Evolutionary conservation across 345 rosid genomes (phyloP), one percentile per base, ranked within the genome.

Genomic region (Lepidium africanum): DNA sequence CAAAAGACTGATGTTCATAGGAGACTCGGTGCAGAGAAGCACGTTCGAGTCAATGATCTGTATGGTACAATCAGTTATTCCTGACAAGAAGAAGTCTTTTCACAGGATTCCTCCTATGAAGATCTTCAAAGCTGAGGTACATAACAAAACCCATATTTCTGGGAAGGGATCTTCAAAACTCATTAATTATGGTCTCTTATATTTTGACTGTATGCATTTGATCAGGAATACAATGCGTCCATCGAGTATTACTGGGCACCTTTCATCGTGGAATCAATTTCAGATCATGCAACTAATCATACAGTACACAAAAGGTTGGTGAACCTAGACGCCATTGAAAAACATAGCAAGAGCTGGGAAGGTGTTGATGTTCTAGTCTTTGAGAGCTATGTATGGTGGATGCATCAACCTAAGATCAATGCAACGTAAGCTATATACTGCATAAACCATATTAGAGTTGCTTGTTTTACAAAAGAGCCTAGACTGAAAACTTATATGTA

Each of bases 161-260:
- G 60, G 15, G 2, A 6, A 57, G 30, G 6, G 10, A 6, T 57
- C 21, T 57, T 57, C 33, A 4, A 57, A 30, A 30, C 7, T 30
- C 17, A 7, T 55, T 2, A 56, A 6, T 36, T 17, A n/a, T 37
- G 5, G 50, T 36, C 27, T 72, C 69, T 69, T 43, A 37, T 4
- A n/a, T 49, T 11, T 41, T 0, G 10, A 25, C 9, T 25, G 27
- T 50, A 37, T 19, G 59, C 59, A 46, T 46, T 16, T 46, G n/a
- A 63, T 72, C 79, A 92, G 98, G 98, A 93, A 57, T 90, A 77
- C 74, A 81, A 88, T 57, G 88, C 77, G 12, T 78, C 92, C 0
- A 90, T 90, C 0, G 96, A 90, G 83, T 88, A 94, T 63, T 90
- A 87, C 60, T 90, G 99, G 99, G 99, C 97, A 9, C 99, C 98